Evolutionary conservation across 306 rosid species (phyloP), one percentile per base, ranked within the genome.

Genomic region (Calophaca sinica): DNA sequence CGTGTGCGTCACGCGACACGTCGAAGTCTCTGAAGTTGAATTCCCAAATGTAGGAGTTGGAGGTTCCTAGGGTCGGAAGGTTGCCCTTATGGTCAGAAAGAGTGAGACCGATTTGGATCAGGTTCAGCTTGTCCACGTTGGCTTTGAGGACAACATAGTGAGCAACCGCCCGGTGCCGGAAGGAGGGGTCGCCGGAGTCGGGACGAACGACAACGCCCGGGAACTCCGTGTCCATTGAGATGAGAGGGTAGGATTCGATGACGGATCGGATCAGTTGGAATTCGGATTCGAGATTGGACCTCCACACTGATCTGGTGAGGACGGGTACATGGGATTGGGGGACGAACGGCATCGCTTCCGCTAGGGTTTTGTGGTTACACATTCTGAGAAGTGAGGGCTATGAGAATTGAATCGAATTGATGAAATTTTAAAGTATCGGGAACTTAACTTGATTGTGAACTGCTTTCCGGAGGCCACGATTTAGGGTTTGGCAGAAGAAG

Each of bases 191-290:
- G 0, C 26, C 74, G 9, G 84, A 1, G 46, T 79, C 87, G 5
- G 83, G 80, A 7, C 90, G 86, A 57, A 83, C 44, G 1, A 91
- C 87, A 6, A 91, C 84, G 28, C 97, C 97, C 3, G 97, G 97
- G 45, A 91, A 91, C 72, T 91, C 97, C 1, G 97, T 91, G 32
- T 91, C 96, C 97, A 91, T 91, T 5, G 97, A 70, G 41, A 89
- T 55, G 3, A 80, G 36, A 2, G 96, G 93, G 63, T 42, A 74
- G 0, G 41, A 54, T 33, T 91, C 93, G 55, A 91, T 74, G 3
- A 74, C 36, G 14, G 90, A 86, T 42, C 88, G 81, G 76, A 91
- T 88, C 80, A 85, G 44, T 0, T 10, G 9, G 77, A 91, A 83
- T 74, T 91, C 97, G 4, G 49, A 60, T 3, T 82, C 90, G 3